Evolutionary conservation across 768 basidiomycete genomes (phyloP).

Genomic region (Kwoniella sp.): DNA sequence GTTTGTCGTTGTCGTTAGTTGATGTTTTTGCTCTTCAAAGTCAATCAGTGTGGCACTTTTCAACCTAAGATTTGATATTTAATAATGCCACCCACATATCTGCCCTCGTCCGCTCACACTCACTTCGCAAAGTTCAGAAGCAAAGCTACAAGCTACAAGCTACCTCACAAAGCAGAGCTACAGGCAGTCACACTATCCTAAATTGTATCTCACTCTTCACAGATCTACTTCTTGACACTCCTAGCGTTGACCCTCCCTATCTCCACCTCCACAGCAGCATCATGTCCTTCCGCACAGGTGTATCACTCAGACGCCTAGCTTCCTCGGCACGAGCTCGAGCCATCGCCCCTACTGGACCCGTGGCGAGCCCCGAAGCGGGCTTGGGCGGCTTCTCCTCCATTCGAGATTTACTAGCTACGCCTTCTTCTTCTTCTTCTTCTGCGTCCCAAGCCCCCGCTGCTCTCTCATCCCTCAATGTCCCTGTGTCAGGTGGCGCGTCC

Average conservation of each 20-base stretch:
- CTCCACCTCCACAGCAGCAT: neutral
- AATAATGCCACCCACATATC: too few species aligned
- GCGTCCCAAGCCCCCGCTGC: constrained; percentile 9
- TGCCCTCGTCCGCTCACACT: too few species aligned
- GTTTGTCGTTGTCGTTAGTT: too few species aligned
- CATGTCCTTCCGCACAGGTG: neutral
- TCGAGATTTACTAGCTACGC: constrained; percentile 20
- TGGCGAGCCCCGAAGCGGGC: neutral
- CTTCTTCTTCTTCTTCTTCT: constrained; percentile 11
- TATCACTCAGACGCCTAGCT: neutral
- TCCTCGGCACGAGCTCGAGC: neutral
- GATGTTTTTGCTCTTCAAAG: too few species aligned
- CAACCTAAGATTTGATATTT: too few species aligned
- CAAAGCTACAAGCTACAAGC: too few species aligned
- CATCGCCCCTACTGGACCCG: neutral
- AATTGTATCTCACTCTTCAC: too few species aligned
- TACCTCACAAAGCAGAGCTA: too few species aligned
- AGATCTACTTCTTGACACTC: too few species aligned
- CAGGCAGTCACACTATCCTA: too few species aligned
- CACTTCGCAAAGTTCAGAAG: too few species aligned
- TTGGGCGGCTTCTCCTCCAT: constrained; percentile 19
- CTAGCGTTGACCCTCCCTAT: neutral
- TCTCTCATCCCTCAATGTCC: constrained; percentile 10
- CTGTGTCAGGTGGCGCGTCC: neutral
- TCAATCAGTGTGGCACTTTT: too few species aligned